Conservation (phyloP, 345 rosid genomes). For the Rhizophora mangle region DNA sequence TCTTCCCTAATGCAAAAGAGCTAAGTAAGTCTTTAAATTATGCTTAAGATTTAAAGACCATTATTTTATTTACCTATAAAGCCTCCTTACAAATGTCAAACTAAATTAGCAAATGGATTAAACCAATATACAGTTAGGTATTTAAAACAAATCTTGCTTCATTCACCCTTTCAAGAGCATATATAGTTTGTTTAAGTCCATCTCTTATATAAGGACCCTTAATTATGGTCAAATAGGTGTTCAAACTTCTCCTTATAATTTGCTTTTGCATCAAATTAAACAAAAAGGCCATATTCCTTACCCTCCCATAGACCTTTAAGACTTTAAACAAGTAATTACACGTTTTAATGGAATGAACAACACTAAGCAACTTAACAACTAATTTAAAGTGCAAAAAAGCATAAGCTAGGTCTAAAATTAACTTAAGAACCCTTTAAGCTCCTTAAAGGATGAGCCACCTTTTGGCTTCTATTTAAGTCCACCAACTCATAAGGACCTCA, state of each 20-base stretch:
- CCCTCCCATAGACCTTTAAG: conserved; percentile 53
- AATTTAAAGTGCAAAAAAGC: conserved; percentile 64
- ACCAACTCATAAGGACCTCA: conserved; percentile 27
- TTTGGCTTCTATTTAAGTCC: conserved; percentile 30
- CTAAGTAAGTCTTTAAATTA: conserved; percentile 87
- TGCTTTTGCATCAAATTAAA: conserved; percentile 79
- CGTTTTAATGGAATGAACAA: conserved; percentile 59
- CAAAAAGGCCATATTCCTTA: conserved; percentile 63
- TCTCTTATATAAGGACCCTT: conserved; percentile 56
- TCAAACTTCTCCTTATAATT: conserved; percentile 57
- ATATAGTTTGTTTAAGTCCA: conserved; percentile 59
- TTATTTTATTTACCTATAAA: conserved; percentile 58
- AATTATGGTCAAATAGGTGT: conserved; percentile 60
- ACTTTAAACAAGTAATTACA: conserved; percentile 82
- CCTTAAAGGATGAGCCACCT: conserved; percentile 44
- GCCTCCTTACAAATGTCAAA: conserved; percentile 63
- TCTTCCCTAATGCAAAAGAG: conserved; percentile 84
- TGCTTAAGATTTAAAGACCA: conserved; percentile 78
- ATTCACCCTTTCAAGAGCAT: conserved; percentile 57
- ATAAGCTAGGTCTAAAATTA: conserved; percentile 50
- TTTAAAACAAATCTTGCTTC: conserved; percentile 63
- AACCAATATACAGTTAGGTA: conserved; percentile 72
- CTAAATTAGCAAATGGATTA: conserved; percentile 70
- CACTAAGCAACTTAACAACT: conserved; percentile 39
- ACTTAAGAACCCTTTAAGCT: conserved; percentile 43